phyloP scores from a whole-genome alignment of 73 alveolate species.

The Paramecium primaurelia region DNA sequence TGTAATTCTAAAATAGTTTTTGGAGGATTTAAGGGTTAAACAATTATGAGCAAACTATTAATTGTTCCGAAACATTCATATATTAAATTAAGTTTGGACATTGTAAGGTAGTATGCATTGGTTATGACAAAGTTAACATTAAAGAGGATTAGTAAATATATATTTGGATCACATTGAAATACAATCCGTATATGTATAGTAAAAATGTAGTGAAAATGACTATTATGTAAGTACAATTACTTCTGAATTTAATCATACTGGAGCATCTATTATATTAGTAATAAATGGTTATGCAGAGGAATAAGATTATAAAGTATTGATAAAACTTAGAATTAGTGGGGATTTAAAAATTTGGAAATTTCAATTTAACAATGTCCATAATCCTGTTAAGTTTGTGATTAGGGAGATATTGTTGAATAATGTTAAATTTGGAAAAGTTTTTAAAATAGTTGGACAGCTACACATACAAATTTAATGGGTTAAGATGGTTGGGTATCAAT shows the following conservation, averaged over 20 bases:
- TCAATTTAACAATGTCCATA: not conserved
- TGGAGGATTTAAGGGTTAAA: not conserved
- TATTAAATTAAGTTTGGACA: not conserved
- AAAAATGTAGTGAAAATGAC: not conserved
- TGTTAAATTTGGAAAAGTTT: not conserved
- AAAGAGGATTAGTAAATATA: not conserved
- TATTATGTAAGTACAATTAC: not conserved
- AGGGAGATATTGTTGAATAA: not conserved
- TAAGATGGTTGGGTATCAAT: not conserved
- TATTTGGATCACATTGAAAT: not conserved
- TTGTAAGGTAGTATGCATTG: not conserved
- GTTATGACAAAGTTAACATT: not conserved
- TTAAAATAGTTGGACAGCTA: not conserved
- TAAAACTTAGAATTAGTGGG: not conserved
- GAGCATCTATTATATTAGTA: not conserved
- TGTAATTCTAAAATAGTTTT: not conserved
- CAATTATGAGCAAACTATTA: not conserved
- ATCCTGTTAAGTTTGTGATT: not conserved
- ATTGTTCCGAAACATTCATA: not conserved
- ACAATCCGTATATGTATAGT: not conserved
- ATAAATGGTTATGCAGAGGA: not conserved
- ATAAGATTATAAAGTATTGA: not conserved
- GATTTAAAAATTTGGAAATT: not conserved
- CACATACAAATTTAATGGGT: not conserved
- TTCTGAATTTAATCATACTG: not conserved